These are phyloP conservation scores for Lepidium sativum DNA, from an alignment of 345 rosid genomes.

Conservation along the genomic window DNA sequence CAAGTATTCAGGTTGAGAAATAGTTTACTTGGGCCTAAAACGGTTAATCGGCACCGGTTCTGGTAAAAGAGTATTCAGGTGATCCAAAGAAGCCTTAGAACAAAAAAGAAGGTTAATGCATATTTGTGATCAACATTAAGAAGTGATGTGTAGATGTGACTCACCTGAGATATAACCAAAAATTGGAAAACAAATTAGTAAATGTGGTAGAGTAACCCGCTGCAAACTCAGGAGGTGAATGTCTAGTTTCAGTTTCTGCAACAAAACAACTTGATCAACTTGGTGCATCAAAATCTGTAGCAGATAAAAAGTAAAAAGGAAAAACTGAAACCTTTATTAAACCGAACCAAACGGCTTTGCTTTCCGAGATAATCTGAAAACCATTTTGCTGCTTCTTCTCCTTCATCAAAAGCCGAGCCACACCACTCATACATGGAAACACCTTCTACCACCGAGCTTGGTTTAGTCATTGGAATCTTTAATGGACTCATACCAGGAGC, in stretches of 20 bases:
- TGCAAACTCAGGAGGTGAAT: conserved; percentile 62
- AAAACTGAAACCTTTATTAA: conserved; percentile 49
- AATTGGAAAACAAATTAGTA: conserved; percentile 59
- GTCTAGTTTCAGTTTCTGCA: conserved; percentile 63
- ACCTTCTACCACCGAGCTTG: conserved; percentile 36
- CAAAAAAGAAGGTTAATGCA: neutral
- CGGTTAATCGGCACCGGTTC: conserved; percentile 86
- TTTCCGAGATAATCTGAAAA: conserved; percentile 73
- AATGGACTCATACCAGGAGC: conserved; percentile 76
- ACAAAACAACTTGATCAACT: neutral
- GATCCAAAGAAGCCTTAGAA: conserved; percentile 69
- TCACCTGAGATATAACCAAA: conserved; percentile 69
- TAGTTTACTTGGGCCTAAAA: conserved; percentile 76
- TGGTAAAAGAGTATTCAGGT: conserved; percentile 51
- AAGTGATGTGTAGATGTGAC: neutral
- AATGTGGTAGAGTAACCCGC: conserved; percentile 55
- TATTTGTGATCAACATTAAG: neutral
- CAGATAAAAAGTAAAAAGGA: neutral
- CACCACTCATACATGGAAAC: conserved; percentile 90
- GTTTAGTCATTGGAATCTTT: conserved; percentile 48
- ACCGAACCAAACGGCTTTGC: conserved; percentile 71
- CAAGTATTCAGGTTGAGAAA: neutral
- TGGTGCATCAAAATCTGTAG: neutral
- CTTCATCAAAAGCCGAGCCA: conserved; percentile 87
- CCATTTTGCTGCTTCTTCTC: conserved; percentile 84